Evolutionary conservation across 768 basidiomycete species (phyloP).

Genomic region (Serendipita sp.): DNA sequence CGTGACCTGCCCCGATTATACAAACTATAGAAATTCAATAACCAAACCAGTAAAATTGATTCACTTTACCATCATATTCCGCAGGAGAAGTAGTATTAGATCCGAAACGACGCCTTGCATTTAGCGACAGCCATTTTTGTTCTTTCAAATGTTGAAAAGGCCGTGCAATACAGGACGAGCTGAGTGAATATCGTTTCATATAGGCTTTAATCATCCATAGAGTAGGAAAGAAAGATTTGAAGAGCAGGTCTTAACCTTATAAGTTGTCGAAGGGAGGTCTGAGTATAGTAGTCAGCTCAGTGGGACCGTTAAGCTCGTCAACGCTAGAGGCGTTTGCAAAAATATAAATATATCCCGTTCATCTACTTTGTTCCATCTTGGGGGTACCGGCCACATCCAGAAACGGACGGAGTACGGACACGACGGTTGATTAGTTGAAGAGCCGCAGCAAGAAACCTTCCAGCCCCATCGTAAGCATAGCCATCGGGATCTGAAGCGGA

Average conservation of each 20-base stretch:
- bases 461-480: neutral
- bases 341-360: neutral
- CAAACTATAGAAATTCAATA: conserved; percentile 27
- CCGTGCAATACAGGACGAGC: no score
- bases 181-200: no score
- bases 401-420: neutral
- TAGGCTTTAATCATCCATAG: no score
- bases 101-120: neutral
- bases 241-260: no score
- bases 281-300: neutral
- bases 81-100: neutral
- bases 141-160: no score
- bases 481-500: neutral
- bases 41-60: neutral
- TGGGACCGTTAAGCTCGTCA: neutral
- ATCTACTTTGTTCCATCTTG: neutral
- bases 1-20: conserved; percentile 84
- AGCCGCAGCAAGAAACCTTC: neutral
- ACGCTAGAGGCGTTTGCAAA: neutral
- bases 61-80: neutral
- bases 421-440: neutral
- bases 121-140: no score
- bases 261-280: neutral
- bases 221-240: no score
- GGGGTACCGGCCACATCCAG: neutral